phyloP scores from a whole-genome alignment of 2,329 filamentous ascomycete genomes.

The Colletotrichum sp. region DNA sequence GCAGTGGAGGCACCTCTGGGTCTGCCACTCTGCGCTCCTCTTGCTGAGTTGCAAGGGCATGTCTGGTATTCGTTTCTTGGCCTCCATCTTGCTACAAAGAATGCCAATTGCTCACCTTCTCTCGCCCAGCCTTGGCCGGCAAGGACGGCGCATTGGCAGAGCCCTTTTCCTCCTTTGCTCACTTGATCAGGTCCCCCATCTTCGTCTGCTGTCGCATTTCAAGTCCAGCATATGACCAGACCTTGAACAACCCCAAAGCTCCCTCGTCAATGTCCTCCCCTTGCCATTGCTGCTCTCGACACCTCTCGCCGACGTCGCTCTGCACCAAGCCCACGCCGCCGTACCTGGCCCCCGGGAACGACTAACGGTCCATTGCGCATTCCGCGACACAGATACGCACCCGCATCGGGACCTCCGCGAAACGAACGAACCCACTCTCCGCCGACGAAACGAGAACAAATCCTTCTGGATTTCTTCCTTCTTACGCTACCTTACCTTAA shows the following conservation, averaged over 20 bases:
- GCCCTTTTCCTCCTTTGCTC: not conserved
- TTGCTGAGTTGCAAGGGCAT: not conserved
- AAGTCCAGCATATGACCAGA: not conserved
- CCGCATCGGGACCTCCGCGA: not conserved
- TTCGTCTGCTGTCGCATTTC: not conserved
- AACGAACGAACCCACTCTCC: slow-evolving; percentile 9
- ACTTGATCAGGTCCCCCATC: not conserved
- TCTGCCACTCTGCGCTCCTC: not conserved
- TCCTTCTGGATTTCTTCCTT: not conserved
- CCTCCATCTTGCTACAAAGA: slow-evolving; percentile 11
- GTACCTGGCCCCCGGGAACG: not conserved
- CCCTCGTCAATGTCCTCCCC: not conserved
- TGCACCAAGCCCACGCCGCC: not conserved
- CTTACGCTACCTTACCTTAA: not conserved
- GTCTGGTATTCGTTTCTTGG: slow-evolving; percentile 6
- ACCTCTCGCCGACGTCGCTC: not conserved
- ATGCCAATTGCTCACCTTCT: slow-evolving; percentile 7
- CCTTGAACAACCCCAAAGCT: not conserved
- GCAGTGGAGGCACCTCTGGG: not conserved
- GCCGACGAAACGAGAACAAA: not conserved
- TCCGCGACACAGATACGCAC: not conserved
- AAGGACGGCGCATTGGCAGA: slow-evolving; percentile 18
- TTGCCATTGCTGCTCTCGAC: not conserved
- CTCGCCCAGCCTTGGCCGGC: slow-evolving; percentile 19
- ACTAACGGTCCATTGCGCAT: not conserved